Base-by-base conservation (phyloP, 306 rosid species). In the Urtica urens region DNA sequence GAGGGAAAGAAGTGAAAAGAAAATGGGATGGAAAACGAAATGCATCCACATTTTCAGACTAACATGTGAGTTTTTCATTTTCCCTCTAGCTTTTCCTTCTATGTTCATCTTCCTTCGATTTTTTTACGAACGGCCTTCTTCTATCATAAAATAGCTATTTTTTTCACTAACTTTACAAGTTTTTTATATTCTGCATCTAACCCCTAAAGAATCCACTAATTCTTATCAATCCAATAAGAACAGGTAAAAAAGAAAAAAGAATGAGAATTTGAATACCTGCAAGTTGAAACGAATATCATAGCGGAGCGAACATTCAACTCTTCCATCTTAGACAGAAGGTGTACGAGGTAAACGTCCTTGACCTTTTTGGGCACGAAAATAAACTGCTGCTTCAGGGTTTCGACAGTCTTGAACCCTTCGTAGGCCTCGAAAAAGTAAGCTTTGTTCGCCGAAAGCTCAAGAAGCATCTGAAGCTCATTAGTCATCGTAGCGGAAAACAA, bases 401-500 rank as follows among this genome's bases (percentile, higher is more conserved):
- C 84, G 46, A 84, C 93, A 12, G 92, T 90, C 77, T 77, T 81
- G 43, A 78, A 65, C 35, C 97, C 93, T 70, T 81, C 87, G 60
- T 88, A 88, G 23, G 86, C 95, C 72, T 84, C 83, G 0, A 55
- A 84, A 45, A 69, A 77, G 62, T 78, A 84, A 25, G 87, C 56
- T 70, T 81, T 81, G 51, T 84, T 79, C 42, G 66, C 72, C 51
- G 82, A 90, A 68, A 81, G 79, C 11, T 79, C 79, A 28, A 46
- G 74, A 55, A 90, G 64, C 45, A 75, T 64, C 58, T 84, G 65
- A 38, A 90, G 70, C 64, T 79, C 71, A 60, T 68, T 71, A 7
- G 93, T 81, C 45, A 73, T 70, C 19, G 97, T 90, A 0, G 97
- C 97, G 40, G 95, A 81, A 67, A 84, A 90, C 59, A 84, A 68